Percentiles rank a stretch among this genome's conserved stretches.
Conservation (phyloP, 164 flowering plant genomes). For the Taxillus chinensis region DNA sequence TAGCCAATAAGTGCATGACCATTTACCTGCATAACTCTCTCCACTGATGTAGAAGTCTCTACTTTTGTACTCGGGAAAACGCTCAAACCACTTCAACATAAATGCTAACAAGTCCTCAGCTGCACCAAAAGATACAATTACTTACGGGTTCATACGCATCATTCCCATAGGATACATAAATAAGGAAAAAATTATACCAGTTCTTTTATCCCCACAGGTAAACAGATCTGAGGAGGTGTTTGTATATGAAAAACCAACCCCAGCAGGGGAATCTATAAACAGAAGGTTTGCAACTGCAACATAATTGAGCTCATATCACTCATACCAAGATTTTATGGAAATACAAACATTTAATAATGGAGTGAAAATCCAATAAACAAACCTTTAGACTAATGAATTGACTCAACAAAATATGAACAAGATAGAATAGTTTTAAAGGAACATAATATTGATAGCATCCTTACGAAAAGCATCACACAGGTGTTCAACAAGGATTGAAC, state of each 20-base stretch:
- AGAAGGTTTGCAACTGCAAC: slow-evolving; percentile 74
- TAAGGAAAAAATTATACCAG: slow-evolving; percentile 32
- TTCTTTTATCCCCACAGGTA: slow-evolving; percentile 68
- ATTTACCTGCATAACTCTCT: slow-evolving; percentile 79
- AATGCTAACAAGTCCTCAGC: slow-evolving; percentile 63
- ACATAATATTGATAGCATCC: no score
- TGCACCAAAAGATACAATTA: slow-evolving; percentile 19
- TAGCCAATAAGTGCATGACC: no score
- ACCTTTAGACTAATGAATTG: background rate
- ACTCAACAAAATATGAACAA: no score
- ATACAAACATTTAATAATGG: background rate
- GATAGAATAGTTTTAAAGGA: no score
- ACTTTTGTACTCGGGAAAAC: slow-evolving; percentile 70
- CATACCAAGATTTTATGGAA: background rate
- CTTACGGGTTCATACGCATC: background rate
- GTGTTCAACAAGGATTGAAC: background rate
- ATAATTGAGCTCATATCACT: background rate
- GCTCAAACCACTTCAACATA: slow-evolving; percentile 64
- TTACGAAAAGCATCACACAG: no score
- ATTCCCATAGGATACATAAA: background rate
- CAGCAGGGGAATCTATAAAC: slow-evolving; percentile 81
- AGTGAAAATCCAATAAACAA: background rate
- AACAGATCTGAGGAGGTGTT: slow-evolving; percentile 52
- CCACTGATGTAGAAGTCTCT: slow-evolving; percentile 69
- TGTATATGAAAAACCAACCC: slow-evolving; percentile 85